These are phyloP conservation scores for Clonostachys solani DNA, from an alignment of 2,329 filamentous ascomycete species.

Conservation along the genomic window DNA sequence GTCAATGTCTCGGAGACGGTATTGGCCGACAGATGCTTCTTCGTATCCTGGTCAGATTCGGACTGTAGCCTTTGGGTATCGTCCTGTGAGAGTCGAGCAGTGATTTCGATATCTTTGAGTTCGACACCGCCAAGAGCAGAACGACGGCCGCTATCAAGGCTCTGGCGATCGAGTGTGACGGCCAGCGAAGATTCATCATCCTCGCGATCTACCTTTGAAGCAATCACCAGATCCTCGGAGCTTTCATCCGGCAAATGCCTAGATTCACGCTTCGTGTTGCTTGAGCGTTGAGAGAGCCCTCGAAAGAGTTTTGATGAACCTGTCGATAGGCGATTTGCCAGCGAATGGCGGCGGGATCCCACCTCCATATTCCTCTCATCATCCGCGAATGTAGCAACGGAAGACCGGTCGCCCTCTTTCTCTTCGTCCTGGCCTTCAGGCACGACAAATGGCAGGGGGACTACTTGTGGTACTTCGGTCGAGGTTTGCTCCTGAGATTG, in stretches of 20 bases:
- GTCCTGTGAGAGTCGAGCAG: conserved; percentile 24
- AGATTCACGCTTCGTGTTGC: conserved; percentile 2
- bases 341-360: conserved; percentile 24
- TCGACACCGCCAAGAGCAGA: conserved; percentile 14
- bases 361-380: conserved; percentile 36
- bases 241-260: conserved; percentile 25
- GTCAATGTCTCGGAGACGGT: too few relatives aligned
- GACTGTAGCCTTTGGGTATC: not conserved
- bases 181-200: conserved; percentile 49
- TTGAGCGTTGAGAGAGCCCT: conserved; percentile 23
- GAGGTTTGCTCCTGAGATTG: not conserved
- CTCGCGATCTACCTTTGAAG: conserved; percentile 10
- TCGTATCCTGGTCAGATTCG: too few relatives aligned
- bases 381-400: conserved; percentile 67
- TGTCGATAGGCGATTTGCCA: conserved; percentile 42
- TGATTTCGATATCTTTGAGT: conserved; percentile 29
- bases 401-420: conserved; percentile 51
- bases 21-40: too few relatives aligned
- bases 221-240: conserved; percentile 39
- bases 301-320: conserved; percentile 22
- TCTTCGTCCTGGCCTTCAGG: conserved; percentile 36
- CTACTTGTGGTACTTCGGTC: conserved; percentile 37
- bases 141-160: conserved; percentile 31
- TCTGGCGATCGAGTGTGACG: conserved; percentile 53
- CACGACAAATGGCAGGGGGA: conserved; percentile 63